Conservation (phyloP, 345 rosid species). For the Xanthoceras sorbifolium region DNA sequence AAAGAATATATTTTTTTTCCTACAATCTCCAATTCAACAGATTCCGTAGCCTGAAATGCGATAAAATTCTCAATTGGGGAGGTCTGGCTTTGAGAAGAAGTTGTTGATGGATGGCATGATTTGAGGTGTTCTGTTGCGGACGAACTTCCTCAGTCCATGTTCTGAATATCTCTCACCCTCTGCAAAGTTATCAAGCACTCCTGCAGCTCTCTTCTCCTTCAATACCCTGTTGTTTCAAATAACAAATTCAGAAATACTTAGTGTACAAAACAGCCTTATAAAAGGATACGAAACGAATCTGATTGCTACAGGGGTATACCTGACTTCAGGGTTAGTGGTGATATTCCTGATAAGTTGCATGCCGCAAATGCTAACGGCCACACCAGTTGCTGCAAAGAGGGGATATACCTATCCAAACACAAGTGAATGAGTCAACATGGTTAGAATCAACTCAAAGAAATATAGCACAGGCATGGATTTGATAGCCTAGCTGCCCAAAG, state of each 20-base stretch:
- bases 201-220: slow-evolving; percentile 58
- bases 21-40: neutral
- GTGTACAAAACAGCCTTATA: no score
- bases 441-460: neutral
- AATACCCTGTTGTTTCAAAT: slow-evolving; percentile 38
- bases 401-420: slow-evolving; percentile 50
- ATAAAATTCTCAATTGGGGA: neutral
- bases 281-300: neutral
- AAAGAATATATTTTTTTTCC: neutral
- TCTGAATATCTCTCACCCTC: slow-evolving; percentile 64
- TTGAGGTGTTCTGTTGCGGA: slow-evolving; percentile 42
- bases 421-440: neutral
- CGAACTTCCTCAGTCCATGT: slow-evolving; percentile 52
- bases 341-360: slow-evolving; percentile 60
- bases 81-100: slow-evolving; percentile 58
- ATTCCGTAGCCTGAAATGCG: neutral
- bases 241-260: no score
- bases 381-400: slow-evolving; percentile 53
- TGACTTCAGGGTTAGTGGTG: slow-evolving; percentile 58
- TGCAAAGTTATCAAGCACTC: slow-evolving; percentile 52
- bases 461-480: no score
- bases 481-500: no score
- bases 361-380: slow-evolving; percentile 59
- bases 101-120: slow-evolving; percentile 64
- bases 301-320: slow-evolving; percentile 28